These are phyloP conservation scores for Arabis hirsuta DNA, from an alignment of 345 rosid genomes.

Conservation along the genomic window DNA sequence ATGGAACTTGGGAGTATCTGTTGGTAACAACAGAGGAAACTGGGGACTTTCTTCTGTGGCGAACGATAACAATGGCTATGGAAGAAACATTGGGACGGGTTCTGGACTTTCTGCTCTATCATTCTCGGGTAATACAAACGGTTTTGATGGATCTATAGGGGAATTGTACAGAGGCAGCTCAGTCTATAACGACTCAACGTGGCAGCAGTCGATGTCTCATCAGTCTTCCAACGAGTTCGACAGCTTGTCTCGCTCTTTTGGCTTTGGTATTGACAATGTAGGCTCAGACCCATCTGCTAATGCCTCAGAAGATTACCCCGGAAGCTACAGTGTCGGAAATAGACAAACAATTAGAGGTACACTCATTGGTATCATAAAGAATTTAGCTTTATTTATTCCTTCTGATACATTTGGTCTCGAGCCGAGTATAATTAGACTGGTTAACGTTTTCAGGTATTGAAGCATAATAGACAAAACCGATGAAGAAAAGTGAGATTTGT, in stretches of 20 bases:
- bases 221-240: slow-evolving; percentile 67
- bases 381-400: not conserved
- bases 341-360: slow-evolving; percentile 88
- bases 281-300: slow-evolving; percentile 65
- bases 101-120: slow-evolving; percentile 52
- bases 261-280: slow-evolving; percentile 67
- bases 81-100: slow-evolving; percentile 57
- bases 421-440: slow-evolving; percentile 7
- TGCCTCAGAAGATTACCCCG: slow-evolving; percentile 71
- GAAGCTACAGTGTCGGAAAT: slow-evolving; percentile 72
- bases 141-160: slow-evolving; percentile 67
- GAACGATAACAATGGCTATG: slow-evolving; percentile 47
- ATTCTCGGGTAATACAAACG: slow-evolving; percentile 62
- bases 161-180: slow-evolving; percentile 66
- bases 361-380: slow-evolving; percentile 19
- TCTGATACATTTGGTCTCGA: not conserved
- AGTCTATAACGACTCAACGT: slow-evolving; percentile 73
- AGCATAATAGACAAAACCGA: slow-evolving; percentile 29
- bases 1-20: slow-evolving; percentile 63
- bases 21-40: slow-evolving; percentile 68
- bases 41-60: slow-evolving; percentile 70
- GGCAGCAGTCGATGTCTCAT: slow-evolving; percentile 53
- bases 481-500: slow-evolving; percentile 37
- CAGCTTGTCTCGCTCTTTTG: slow-evolving; percentile 59
- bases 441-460: slow-evolving; percentile 39